Evolutionary conservation across 495 filamentous ascomycete genomes (phyloP).

Genomic region (Penicillium maclennaniae): DNA sequence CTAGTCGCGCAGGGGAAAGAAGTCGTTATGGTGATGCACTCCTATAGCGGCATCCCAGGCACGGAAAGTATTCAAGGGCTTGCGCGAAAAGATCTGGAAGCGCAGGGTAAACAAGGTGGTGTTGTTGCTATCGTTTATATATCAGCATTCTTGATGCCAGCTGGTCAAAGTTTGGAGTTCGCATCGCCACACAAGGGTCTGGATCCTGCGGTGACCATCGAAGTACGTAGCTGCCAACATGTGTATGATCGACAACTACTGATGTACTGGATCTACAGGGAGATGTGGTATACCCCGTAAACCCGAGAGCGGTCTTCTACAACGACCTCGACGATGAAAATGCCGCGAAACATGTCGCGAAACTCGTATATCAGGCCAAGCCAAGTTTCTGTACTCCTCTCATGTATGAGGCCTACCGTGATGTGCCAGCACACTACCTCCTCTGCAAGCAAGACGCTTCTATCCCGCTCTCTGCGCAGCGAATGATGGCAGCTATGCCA

Average conservation of each 20-base stretch:
- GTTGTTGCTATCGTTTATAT: constrained; percentile 13
- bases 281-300: background rate
- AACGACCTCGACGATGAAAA: constrained; percentile 9
- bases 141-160: constrained; percentile 2
- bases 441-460: constrained; percentile 3
- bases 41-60: constrained; percentile 33
- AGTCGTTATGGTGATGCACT: constrained; percentile 31
- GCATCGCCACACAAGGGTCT: background rate
- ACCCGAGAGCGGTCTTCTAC: constrained; percentile 1
- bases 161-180: background rate
- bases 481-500: constrained; percentile 1
- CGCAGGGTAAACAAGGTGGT: constrained; percentile 11
- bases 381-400: background rate
- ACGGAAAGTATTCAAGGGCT: constrained; percentile 33
- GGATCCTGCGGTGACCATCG: background rate
- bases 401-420: constrained; percentile 9
- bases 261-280: background rate
- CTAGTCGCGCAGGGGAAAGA: constrained; percentile 34
- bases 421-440: constrained; percentile 4
- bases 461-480: background rate
- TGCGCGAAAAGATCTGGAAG: constrained; percentile 16
- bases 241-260: too few species aligned
- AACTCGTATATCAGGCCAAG: background rate
- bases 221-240: too few species aligned
- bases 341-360: background rate